A percentile compares a stretch with the other conserved stretches of the same genome.
These are phyloP conservation scores for Colletotrichum siamense DNA, from an alignment of 2,329 filamentous ascomycete species.

Conservation along the genomic window DNA sequence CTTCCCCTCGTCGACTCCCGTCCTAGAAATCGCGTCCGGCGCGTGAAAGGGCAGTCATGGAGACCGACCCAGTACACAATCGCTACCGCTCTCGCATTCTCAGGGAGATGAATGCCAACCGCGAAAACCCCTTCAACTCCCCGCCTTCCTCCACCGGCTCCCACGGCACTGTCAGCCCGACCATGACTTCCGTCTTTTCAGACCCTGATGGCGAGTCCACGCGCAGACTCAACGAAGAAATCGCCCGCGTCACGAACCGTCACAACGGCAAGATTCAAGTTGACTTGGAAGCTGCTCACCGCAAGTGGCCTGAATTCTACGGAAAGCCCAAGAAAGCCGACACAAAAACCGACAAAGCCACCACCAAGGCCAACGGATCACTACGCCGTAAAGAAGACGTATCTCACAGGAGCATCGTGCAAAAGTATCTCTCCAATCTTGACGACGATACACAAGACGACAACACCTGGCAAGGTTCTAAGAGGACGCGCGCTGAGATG, in stretches of 20 bases:
- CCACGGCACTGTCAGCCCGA: conserved; percentile 61
- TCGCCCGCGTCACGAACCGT: conserved; percentile 45
- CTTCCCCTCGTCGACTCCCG: conserved; percentile 9
- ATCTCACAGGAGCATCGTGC: conserved; percentile 33
- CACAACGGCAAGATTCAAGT: conserved; percentile 41
- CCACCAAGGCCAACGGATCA: neutral
- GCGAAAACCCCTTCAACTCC: conserved; percentile 63
- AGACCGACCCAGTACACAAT: conserved; percentile 40
- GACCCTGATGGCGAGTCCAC: conserved; percentile 61
- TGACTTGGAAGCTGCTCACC: conserved; percentile 51
- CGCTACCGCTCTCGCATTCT: conserved; percentile 54
- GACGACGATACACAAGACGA: conserved; percentile 48
- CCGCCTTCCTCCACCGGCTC: conserved; percentile 63
- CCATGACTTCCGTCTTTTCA: conserved; percentile 57
- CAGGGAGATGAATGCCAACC: conserved; percentile 58
- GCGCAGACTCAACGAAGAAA: conserved; percentile 54
- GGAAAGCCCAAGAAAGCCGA: conserved; percentile 39
- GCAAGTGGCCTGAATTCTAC: conserved; percentile 59
- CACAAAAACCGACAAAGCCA: neutral
- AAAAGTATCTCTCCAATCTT: conserved; percentile 33
- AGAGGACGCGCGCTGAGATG: conserved; percentile 54
- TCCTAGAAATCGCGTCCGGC: conserved; percentile 13
- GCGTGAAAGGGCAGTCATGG: conserved; percentile 36
- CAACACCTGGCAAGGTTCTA: conserved; percentile 40
- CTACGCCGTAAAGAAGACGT: conserved; percentile 51